These are phyloP conservation scores for Microbotryomycetes sp. DNA, from an alignment of 1,284 basidiomycete genomes.

Conservation along the genomic window DNA sequence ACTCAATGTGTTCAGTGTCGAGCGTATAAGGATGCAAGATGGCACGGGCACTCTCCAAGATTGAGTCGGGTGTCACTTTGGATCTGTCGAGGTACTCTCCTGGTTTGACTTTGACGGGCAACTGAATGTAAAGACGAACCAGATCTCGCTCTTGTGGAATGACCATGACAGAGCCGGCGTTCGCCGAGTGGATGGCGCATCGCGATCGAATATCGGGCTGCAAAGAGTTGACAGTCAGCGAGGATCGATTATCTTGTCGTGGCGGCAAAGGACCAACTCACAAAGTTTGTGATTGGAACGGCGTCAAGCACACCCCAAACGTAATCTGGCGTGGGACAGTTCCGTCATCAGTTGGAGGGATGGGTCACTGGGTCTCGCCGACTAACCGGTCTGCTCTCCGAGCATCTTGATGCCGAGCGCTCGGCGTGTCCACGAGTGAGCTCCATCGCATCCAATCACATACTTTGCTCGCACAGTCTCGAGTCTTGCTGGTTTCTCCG, in stretches of 20 bases:
- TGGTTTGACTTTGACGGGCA: conserved; percentile 46
- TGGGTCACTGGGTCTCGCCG: not conserved
- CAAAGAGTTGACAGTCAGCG: not conserved
- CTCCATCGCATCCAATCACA: conserved; percentile 59
- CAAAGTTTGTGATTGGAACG: conserved; percentile 61
- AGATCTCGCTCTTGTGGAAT: conserved; percentile 62
- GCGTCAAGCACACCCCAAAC: conserved; percentile 74
- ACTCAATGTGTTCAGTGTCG: conserved; percentile 56
- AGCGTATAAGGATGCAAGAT: conserved; percentile 64
- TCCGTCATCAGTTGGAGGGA: not conserved
- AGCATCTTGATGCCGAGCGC: conserved; percentile 60
- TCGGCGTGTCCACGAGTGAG: conserved; percentile 74
- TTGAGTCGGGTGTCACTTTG: conserved; percentile 54
- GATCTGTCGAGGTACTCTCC: conserved; percentile 54
- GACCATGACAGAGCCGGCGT: conserved; percentile 56
- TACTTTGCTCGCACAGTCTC: conserved; percentile 56
- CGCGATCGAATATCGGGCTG: conserved; percentile 67
- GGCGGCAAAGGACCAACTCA: not conserved
- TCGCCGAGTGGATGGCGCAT: conserved; percentile 58
- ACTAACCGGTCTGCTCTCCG: conserved; percentile 49
- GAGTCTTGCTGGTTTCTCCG: not conserved
- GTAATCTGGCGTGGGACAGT: conserved; percentile 47
- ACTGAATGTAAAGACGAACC: conserved; percentile 68
- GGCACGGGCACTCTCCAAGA: conserved; percentile 59
- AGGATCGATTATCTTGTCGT: not conserved